Percentiles rank a stretch among this genome's conserved stretches.
Conservation (phyloP, 768 basidiomycete genomes). For the Steccherinum ochraceum region DNA sequence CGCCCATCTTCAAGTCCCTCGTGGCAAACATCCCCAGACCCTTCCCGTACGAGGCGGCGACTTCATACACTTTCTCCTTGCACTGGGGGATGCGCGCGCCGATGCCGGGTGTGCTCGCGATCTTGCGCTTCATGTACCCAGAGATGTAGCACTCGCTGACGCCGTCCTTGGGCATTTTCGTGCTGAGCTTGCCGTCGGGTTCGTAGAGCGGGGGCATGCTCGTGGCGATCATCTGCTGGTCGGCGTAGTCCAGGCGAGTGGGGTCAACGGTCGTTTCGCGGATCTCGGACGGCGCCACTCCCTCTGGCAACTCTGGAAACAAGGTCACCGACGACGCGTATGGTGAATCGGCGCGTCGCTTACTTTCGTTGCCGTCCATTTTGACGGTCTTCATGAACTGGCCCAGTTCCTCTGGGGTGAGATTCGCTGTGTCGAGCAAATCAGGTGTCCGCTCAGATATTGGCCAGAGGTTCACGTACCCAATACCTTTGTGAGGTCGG, state of each 20-base stretch:
- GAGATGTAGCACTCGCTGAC: not conserved
- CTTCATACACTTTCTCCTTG: not conserved
- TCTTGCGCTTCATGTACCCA: not conserved
- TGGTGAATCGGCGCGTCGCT: too few relatives aligned
- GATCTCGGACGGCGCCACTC: slow-evolving; percentile 30
- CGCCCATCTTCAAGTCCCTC: not conserved
- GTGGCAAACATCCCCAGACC: not conserved
- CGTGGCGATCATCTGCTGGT: not conserved
- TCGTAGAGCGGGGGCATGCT: not conserved
- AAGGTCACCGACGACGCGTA: slow-evolving; percentile 35
- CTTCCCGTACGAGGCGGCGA: not conserved
- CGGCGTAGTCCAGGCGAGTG: not conserved
- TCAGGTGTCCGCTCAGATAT: too few relatives aligned
- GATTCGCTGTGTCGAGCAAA: too few relatives aligned
- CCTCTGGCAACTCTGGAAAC: slow-evolving; percentile 46
- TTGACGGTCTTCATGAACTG: too few relatives aligned
- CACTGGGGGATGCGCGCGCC: not conserved
- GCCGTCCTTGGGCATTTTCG: not conserved
- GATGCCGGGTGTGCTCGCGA: not conserved
- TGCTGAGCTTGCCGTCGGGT: not conserved
- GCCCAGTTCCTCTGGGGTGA: too few relatives aligned
- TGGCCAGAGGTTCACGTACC: too few relatives aligned
- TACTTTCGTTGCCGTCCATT: too few relatives aligned
- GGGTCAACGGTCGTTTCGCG: not conserved
- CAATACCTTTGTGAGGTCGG: too few relatives aligned